phyloP scores from a whole-genome alignment of 2,329 filamentous ascomycete genomes.

The Exophiala sideris region DNA sequence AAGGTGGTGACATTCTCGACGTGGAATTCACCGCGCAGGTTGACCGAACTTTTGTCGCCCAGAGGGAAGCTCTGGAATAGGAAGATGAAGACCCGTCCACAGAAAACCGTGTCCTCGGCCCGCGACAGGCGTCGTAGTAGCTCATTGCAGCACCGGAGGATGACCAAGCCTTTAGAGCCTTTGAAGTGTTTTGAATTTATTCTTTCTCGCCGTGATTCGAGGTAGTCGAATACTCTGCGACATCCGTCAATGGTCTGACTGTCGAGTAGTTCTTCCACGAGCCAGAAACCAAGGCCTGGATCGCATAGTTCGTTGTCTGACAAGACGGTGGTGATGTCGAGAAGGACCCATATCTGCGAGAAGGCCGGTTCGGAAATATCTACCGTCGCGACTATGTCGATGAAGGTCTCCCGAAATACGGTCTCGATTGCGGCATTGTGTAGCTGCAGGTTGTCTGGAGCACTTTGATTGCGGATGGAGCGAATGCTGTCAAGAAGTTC shows the following conservation, averaged over 20 bases:
- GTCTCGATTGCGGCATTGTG: constrained; percentile 73
- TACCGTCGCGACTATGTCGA: constrained; percentile 68
- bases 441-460: constrained; percentile 47
- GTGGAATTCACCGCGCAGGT: constrained; percentile 92
- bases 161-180: constrained; percentile 74
- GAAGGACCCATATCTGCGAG: constrained; percentile 83
- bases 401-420: constrained; percentile 77
- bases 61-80: constrained; percentile 97
- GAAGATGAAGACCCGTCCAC: constrained; percentile 95
- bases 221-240: constrained; percentile 85
- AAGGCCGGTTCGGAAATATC: constrained; percentile 75
- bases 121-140: constrained; percentile 88
- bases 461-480: constrained; percentile 5
- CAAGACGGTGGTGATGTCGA: constrained; percentile 86
- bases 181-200: constrained; percentile 77
- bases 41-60: constrained; percentile 95
- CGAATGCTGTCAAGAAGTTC: constrained; percentile 22
- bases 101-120: constrained; percentile 95
- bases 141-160: constrained; percentile 93
- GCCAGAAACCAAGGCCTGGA: constrained; percentile 77
- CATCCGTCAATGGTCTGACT: constrained; percentile 93
- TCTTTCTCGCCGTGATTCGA: constrained; percentile 86
- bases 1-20: constrained; percentile 89
- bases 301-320: constrained; percentile 73
- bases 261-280: constrained; percentile 92